A percentile compares a stretch with the other conserved stretches of the same genome.
These are phyloP conservation scores for Austroboletus niveus DNA, from an alignment of 1,284 basidiomycete species.

Conservation along the genomic window DNA sequence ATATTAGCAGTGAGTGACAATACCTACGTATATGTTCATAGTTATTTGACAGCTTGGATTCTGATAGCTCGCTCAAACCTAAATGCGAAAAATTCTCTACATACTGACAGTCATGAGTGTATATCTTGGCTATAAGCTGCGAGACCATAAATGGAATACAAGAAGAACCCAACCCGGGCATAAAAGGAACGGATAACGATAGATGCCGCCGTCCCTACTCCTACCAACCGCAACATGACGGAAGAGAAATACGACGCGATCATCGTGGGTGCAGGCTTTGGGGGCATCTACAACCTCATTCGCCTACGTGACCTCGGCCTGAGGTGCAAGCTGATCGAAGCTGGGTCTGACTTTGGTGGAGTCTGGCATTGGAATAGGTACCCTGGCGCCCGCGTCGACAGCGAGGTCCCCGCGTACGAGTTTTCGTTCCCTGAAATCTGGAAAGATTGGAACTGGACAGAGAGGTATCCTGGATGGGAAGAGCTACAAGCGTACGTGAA, in stretches of 20 bases:
- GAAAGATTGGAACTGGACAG: constrained; percentile 19
- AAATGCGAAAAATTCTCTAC: too few relatives aligned
- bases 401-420: constrained; percentile 16
- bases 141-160: too few relatives aligned
- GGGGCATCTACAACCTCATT: constrained; percentile 16
- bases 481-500: constrained; percentile 10
- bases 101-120: too few relatives aligned
- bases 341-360: constrained; percentile 17
- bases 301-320: constrained; percentile 12
- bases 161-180: too few relatives aligned
- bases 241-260: constrained; percentile 18
- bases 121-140: too few relatives aligned
- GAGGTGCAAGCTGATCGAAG: constrained; percentile 18
- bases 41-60: too few relatives aligned
- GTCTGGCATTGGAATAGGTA: constrained; percentile 22
- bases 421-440: constrained; percentile 17
- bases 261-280: constrained; percentile 19
- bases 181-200: background rate
- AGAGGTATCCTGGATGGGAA: constrained; percentile 17
- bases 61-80: too few relatives aligned
- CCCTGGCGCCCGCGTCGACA: constrained; percentile 20
- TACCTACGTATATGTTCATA: too few relatives aligned
- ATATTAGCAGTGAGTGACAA: too few relatives aligned
- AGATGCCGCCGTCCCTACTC: too few relatives aligned
- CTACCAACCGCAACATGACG: background rate